Evolutionary conservation across 768 basidiomycete genomes (phyloP), one percentile per base, ranked within the genome.

Genomic region (Trametes gibbosa): DNA sequence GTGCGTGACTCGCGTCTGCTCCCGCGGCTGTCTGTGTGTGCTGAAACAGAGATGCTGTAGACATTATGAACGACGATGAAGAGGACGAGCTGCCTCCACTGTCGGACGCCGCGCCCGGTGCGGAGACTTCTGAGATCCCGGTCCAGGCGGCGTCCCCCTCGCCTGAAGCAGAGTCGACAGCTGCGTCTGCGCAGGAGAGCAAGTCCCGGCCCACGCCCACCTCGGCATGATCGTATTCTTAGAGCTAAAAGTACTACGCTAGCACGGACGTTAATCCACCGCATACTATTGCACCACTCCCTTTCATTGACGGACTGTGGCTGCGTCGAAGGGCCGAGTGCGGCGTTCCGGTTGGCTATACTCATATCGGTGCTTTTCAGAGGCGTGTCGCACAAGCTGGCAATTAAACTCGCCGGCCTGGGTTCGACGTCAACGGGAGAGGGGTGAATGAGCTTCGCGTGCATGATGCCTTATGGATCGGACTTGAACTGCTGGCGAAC

Each of bases 1-100:
- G 95, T 95, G 74, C 61, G 90, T 73, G 7, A 25, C 6, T 6
- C 34, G 34, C 34, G 14, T 35, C 25, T 40, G 5, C 52, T 52
- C 52, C 58, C 17, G 17, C 40, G 47, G 53, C 61, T n/a, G 61
- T 35, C 5, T 2, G 51, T 35, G 51, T n/a, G n/a, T n/a, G n/a
- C n/a, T n/a, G n/a, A n/a, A n/a, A n/a, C n/a, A n/a, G n/a, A 46
- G 49, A 16, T 24, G 23, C 4, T 61, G 39, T 42, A 87, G 86
- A 89, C 76, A 84, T 87, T 17, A 84, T 85, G 84, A 76, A 81
- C 54, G 86, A 87, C 48, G 85, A 87, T 8, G 85, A 87, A 0
- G 84, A 84, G 5, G 80, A 79, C 23, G 74, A 73, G 25, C 68
- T 47, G 5, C 40, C 58, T 23, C 23, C 42, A 14, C 41, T 40